Base-by-base conservation (phyloP, 1,284 basidiomycete genomes). In the Ustilago curta region DNA sequence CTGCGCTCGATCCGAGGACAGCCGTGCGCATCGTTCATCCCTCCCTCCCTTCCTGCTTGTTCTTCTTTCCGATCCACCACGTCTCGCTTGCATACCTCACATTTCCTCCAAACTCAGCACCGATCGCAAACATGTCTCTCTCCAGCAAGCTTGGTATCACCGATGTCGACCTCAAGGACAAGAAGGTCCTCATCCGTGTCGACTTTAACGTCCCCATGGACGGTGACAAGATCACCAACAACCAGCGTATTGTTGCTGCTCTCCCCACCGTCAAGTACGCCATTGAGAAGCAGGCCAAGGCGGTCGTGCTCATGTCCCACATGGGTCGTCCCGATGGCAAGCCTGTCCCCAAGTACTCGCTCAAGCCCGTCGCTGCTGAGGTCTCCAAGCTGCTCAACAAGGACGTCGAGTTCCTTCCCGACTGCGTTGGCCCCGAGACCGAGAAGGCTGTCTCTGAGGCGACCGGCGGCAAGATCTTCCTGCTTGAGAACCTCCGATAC, bases 401-500 rank as follows among this genome's bases (percentile, higher is more conserved):
- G 71, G 65, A 78, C 40, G 82, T 98, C 82, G 91, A 87, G 58
- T 99, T 99, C 88, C 87, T 95, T 53, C 85, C 88, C 69, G 94
- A 97, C 84, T 95, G 90, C 85, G 93, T 98, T 59, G 95, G 96
- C 35, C 86, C 90, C 54, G 91, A 94, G 29, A 90, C 93, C 79
- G 93, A 97, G 86, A 79, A 87, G 83, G 87, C 90, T 56, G 92
- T 97, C 77, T 88, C 90, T 74, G 87, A 86, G 31, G 93, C 93
- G 7, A 85, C 89, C 40, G 84, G 88, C 29, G 95, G 95, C 47
- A 88, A 95, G 76, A 88, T 99, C 61, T 91, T 98, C 87, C 89
- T 99, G 57, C 91, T 99, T 81, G 96, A 99, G 88, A 99, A 99
- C 88, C 88, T 99, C 69, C 93, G 97, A 68, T 99, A 97, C 91